A percentile compares a stretch with the other conserved stretches of the same genome.
These are phyloP conservation scores for Lactuca saligna DNA, from an alignment of 129 eudicot genomes.

Conservation along the genomic window DNA sequence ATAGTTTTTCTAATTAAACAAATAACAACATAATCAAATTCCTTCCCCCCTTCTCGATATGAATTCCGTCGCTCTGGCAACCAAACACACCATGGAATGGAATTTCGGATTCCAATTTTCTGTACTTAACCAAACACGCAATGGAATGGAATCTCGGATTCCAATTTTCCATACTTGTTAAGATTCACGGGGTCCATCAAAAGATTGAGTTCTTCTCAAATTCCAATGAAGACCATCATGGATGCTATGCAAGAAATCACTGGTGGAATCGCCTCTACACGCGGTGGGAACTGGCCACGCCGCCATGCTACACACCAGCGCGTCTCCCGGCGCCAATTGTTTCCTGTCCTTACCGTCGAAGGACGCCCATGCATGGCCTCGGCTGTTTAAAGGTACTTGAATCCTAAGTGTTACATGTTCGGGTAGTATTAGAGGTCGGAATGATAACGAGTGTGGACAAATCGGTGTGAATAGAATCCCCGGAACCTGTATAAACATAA, in stretches of 20 bases:
- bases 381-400: conserved; percentile 81
- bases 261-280: conserved; percentile 74
- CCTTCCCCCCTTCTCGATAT: too few relatives aligned
- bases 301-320: conserved; percentile 92
- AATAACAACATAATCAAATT: too few relatives aligned
- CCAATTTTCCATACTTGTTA: too few relatives aligned
- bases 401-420: conserved; percentile 83
- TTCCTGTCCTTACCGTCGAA: conserved; percentile 87
- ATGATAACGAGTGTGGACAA: conserved; percentile 95
- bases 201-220: conserved; percentile 78
- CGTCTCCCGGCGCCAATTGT: conserved; percentile 82
- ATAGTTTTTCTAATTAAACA: too few relatives aligned
- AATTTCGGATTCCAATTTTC: too few relatives aligned
- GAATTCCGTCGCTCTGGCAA: too few relatives aligned
- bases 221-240: conserved; percentile 98
- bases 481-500: conserved; percentile 63
- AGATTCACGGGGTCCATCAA: conserved; percentile 64
- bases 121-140: too few relatives aligned
- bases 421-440: conserved; percentile 91
- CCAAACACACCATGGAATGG: too few relatives aligned
- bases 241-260: conserved; percentile 79
- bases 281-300: conserved; percentile 97
- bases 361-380: conserved; percentile 93
- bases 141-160: too few relatives aligned
- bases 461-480: conserved; percentile 96